A percentile compares a stretch with the other conserved stretches of the same genome.
These are phyloP conservation scores for Porphyra umbilicalis DNA, from an alignment of 31 red algal genomes.

Conservation along the genomic window DNA sequence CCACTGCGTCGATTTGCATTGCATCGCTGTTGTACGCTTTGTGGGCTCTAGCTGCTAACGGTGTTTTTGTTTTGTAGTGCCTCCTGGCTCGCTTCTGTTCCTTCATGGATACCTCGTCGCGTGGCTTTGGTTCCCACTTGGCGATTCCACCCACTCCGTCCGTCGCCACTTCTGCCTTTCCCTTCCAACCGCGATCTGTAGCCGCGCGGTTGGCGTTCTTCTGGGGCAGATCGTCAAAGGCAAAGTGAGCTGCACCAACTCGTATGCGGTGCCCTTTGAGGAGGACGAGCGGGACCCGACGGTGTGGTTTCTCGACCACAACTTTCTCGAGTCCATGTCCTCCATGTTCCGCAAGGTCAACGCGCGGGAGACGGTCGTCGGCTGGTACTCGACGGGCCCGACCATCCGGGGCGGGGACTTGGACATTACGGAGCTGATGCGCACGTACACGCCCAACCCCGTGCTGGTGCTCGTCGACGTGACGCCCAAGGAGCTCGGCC, in stretches of 20 bases:
- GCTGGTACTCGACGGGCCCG: constrained; percentile 96
- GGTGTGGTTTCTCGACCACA: constrained; percentile 94
- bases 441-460: constrained; percentile 56
- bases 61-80: background rate
- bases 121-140: background rate
- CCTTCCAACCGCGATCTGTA: constrained; percentile 1
- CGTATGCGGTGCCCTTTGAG: constrained; percentile 95
- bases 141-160: background rate
- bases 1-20: too few species aligned
- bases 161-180: background rate
- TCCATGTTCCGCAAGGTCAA: constrained; percentile 97
- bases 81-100: background rate
- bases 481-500: constrained; percentile 81
- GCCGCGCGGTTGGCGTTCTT: constrained; percentile 87
- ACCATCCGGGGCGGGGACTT: constrained; percentile 81
- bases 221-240: constrained; percentile 74
- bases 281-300: constrained; percentile 84
- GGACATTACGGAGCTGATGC: constrained; percentile 89
- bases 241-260: constrained; percentile 78
- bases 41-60: too few species aligned
- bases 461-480: constrained; percentile 91
- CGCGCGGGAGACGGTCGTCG: constrained; percentile 84
- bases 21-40: too few species aligned
- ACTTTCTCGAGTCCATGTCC: constrained; percentile 92
- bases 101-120: background rate